These are phyloP conservation scores for Lyophyllum atratum DNA, from an alignment of 768 basidiomycete genomes.

Conservation along the genomic window DNA sequence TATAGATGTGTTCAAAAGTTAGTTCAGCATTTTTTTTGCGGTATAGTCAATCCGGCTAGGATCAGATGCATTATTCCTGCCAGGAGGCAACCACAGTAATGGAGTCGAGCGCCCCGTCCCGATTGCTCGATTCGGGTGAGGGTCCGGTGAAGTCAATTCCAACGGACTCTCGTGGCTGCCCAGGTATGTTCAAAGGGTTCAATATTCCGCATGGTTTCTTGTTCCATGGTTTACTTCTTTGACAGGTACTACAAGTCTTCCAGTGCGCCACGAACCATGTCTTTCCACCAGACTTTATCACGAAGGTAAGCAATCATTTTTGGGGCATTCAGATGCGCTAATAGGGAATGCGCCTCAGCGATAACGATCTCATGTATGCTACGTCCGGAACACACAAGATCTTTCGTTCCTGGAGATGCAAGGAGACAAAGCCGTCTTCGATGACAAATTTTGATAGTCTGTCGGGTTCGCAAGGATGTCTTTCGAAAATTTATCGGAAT, in stretches of 20 bases:
- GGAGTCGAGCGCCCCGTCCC: too few species aligned
- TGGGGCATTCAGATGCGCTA: conserved; percentile 34
- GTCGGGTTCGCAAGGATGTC: conserved; percentile 8
- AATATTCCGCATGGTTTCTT: conserved; percentile 26
- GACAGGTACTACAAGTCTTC: conserved; percentile 25
- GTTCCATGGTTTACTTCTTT: conserved; percentile 18
- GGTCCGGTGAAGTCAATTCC: too few species aligned
- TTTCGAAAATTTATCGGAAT: conserved; percentile 16
- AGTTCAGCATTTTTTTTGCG: conserved; percentile 20
- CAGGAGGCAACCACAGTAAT: too few species aligned
- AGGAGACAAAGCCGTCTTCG: conserved; percentile 17
- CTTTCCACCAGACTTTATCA: conserved; percentile 40
- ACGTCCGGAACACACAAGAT: conserved; percentile 23
- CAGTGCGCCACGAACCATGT: conserved; percentile 30
- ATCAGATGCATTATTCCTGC: too few species aligned
- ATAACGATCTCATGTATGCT: conserved; percentile 31
- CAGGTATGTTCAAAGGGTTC: conserved; percentile 15
- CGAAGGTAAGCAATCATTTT: conserved; percentile 35
- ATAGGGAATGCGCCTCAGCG: conserved; percentile 34
- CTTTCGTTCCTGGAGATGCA: conserved; percentile 3
- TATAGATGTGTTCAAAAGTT: conserved; percentile 26
- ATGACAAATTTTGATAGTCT: conserved; percentile 22
- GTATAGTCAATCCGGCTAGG: too few species aligned
- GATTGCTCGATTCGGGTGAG: too few species aligned
- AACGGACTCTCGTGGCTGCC: conserved; percentile 11